Evolutionary conservation across 2,329 filamentous ascomycete species (phyloP), one percentile per base, ranked within the genome.

Genomic region (Orbilia brochopaga): DNA sequence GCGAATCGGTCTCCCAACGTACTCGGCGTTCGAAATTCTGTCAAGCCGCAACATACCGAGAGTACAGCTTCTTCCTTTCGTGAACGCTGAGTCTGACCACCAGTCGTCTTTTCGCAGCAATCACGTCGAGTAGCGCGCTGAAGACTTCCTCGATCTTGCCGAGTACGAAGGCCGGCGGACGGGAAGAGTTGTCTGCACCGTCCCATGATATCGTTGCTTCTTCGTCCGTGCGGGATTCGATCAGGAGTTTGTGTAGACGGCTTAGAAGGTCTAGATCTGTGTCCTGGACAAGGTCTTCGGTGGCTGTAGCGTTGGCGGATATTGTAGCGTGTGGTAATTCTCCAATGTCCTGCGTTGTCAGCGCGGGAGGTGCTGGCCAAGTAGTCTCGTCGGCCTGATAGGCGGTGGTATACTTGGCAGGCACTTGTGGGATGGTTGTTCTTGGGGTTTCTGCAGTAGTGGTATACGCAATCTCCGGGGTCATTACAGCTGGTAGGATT

Each of bases 101-200:
- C 15, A 65, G n/a, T 42, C 57, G 55, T 17, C 19, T 23, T 35
- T 61, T 72, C 23, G 23, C 46, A 32, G 46, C 58, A 23, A 72
- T 65, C 2, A 72, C 60, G 23, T 65, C 60, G 35, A 72, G 15
- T 48, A 55, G 65, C 6, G 42, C 60, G 2, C 37, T 30, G 51
- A 72, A 72, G 1, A 72, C 51, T 15, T 72, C 50, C 44, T 72
- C 67, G n/a, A 72, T 72, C 55, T 60, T 72, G 15, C 56, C 42
- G 4, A 60, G 19, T 1, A 72, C 67, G 50, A 56, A 72, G 0
- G 55, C 42, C 1, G 67, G 57, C 15, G 67, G 67, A 10, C 60
- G 37, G 17, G 67, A 52, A 13, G 56, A 65, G 44, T 72, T 72
- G 19, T 72, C 60, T 4, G 55, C 8, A 35, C 52, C 67, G 42